phyloP scores from a whole-genome alignment of 257 asterid genomes.

The Penstemon barbatus region DNA sequence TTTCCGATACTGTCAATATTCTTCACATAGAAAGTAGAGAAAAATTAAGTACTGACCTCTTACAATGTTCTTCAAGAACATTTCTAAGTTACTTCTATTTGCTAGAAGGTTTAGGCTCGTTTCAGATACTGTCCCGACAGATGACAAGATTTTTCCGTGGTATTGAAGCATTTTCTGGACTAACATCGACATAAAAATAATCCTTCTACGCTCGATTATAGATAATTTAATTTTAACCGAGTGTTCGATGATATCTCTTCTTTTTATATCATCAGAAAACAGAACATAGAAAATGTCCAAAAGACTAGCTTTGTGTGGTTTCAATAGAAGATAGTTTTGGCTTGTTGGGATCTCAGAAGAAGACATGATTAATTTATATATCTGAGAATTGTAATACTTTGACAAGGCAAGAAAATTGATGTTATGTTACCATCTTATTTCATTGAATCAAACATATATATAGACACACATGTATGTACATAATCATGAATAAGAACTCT shows the following conservation, averaged over 20 bases:
- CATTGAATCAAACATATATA: neutral
- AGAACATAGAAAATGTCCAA: slow-evolving; percentile 21
- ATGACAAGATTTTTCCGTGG: slow-evolving; percentile 7
- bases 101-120: slow-evolving; percentile 37
- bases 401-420: neutral
- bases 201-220: slow-evolving; percentile 18
- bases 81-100: slow-evolving; percentile 22
- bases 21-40: neutral
- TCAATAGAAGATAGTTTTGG: slow-evolving; percentile 18
- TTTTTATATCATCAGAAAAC: slow-evolving; percentile 17
- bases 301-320: slow-evolving; percentile 23
- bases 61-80: slow-evolving; percentile 33
- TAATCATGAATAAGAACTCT: neutral
- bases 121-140: slow-evolving; percentile 31
- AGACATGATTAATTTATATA: slow-evolving; percentile 17
- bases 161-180: slow-evolving; percentile 28
- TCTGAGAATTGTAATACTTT: neutral
- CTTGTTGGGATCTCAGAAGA: neutral
- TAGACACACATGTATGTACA: neutral
- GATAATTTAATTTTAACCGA: neutral
- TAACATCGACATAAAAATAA: slow-evolving; percentile 32
- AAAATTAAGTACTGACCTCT: slow-evolving; percentile 30
- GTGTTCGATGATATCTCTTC: slow-evolving; percentile 19
- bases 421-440: neutral
- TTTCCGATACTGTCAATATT: neutral